phyloP scores from a whole-genome alignment of 2,329 filamentous ascomycete genomes.

The Paracoccidioides brasiliensis region DNA sequence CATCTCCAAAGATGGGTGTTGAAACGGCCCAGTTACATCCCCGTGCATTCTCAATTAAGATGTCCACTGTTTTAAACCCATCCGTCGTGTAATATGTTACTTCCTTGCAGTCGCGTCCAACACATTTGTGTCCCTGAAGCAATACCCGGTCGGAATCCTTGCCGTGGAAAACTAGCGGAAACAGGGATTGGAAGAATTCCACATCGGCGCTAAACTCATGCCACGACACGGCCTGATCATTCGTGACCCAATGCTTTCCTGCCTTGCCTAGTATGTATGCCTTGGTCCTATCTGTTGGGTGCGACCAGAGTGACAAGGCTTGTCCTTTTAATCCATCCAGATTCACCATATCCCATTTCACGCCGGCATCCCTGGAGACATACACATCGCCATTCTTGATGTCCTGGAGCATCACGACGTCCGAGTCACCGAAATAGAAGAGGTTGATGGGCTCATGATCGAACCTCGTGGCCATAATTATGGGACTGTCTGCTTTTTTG shows the following conservation, averaged over 20 bases:
- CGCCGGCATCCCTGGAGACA: conserved; percentile 69
- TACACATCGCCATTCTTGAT: conserved; percentile 50
- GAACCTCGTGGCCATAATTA: conserved; percentile 53
- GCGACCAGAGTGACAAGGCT: conserved; percentile 54
- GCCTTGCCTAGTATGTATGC: conserved; percentile 66
- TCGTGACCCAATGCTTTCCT: conserved; percentile 67
- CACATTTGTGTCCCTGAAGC: conserved; percentile 62
- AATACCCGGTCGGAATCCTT: conserved; percentile 72
- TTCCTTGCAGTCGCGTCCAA: conserved; percentile 50
- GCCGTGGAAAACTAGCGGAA: conserved; percentile 65
- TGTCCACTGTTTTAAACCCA: conserved; percentile 59
- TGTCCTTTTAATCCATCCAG: conserved; percentile 38
- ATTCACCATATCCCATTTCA: conserved; percentile 57
- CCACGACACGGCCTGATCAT: conserved; percentile 75
- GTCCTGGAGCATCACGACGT: conserved; percentile 67
- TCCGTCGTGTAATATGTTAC: conserved; percentile 64
- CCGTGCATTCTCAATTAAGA: conserved; percentile 53
- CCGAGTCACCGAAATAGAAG: conserved; percentile 84
- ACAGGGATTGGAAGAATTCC: conserved; percentile 17
- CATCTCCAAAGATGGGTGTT: conserved; percentile 49
- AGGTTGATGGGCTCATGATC: conserved; percentile 53
- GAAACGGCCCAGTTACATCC: conserved; percentile 83
- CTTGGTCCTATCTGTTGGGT: conserved; percentile 62
- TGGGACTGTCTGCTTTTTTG: conserved; percentile 50
- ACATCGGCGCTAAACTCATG: conserved; percentile 52